Evolutionary conservation across 2,329 filamentous ascomycete species (phyloP), one percentile per base, ranked within the genome.

Genomic region (Aspergillus novoparasiticus): DNA sequence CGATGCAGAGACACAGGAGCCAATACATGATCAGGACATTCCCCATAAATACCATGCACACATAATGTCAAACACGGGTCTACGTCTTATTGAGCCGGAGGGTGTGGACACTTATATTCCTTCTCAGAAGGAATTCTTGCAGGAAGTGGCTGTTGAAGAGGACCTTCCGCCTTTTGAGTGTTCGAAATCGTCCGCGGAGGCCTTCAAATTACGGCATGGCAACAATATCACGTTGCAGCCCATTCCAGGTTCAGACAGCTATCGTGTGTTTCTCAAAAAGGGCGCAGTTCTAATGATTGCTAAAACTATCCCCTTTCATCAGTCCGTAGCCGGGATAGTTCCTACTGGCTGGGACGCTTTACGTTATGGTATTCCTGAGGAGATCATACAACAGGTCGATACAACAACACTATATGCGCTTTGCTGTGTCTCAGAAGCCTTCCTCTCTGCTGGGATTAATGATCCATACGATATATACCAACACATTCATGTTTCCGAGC

Each of bases 381-480:
- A 98, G 75, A 97, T 98, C 54, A 92, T 91, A 1, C 94, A 67
- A 11, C 66, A 69, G 23, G 63, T 65, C 16, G 68, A 69, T 48
- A 48, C 34, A 12, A 69, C 66, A 0, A 69, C 68, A 4, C 41
- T 69, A 19, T 69, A 69, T 58, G 64, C 66, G 1, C 63, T 69
- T n/a, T 68, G 66, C 54, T 69, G 68, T 53, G 66, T 69, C 12
- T 67, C 68, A 4, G 68, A 98, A 79, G 90, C 93, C 63, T 88
- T 98, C 1, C 84, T 98, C 57, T 89, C 92, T 28, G 90, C 92
- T 65, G 94, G 94, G 87, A 94, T 98, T 76, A 97, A 94, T 16
- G 94, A 98, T 76, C 94, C 94, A 14, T 98, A 97, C 76, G 95
- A 98, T 81, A 97, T 98, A 81, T 98, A 98, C 87, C 93, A 97